phyloP scores from a whole-genome alignment of 2,329 filamentous ascomycete genomes.

The Hymenoscyphus scutula region DNA sequence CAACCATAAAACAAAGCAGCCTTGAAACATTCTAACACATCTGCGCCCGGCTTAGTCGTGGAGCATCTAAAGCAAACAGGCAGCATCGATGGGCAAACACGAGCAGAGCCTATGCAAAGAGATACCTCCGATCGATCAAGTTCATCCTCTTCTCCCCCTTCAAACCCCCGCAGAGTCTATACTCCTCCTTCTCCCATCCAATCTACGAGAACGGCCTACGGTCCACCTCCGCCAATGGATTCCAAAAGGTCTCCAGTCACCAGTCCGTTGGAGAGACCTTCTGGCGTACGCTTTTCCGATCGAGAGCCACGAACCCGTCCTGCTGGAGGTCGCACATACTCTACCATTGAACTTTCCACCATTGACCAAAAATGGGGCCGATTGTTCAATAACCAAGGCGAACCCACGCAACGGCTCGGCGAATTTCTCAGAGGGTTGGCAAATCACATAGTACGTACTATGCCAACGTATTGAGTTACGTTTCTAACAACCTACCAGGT shows the following conservation, averaged over 20 bases:
- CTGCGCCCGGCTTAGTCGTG: constrained; percentile 25
- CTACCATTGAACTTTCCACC: constrained; percentile 49
- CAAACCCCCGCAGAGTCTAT: constrained; percentile 43
- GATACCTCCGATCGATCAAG: constrained; percentile 43
- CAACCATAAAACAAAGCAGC: constrained; percentile 26
- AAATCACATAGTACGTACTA: constrained; percentile 61
- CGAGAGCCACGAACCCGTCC: constrained; percentile 23
- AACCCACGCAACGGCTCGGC: constrained; percentile 64
- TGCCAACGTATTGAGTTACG: not conserved
- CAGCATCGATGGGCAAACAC: constrained; percentile 31
- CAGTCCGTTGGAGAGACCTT: constrained; percentile 35
- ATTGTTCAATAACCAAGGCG: constrained; percentile 66
- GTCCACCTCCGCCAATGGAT: constrained; percentile 33
- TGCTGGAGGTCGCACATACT: constrained; percentile 26
- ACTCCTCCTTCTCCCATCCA: constrained; percentile 53
- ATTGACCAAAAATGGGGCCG: constrained; percentile 74
- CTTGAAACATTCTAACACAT: constrained; percentile 15
- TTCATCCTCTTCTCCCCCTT: constrained; percentile 44
- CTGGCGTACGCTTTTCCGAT: constrained; percentile 32
- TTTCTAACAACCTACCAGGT: constrained; percentile 46
- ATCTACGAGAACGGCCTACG: constrained; percentile 30
- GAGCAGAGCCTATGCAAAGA: constrained; percentile 37
- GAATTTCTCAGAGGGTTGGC: constrained; percentile 74
- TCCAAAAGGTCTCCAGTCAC: constrained; percentile 32
- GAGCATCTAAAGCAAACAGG: constrained; percentile 38